Evolutionary conservation across 148 eudicot genomes (phyloP).

Genomic region (Linanthus parryae): DNA sequence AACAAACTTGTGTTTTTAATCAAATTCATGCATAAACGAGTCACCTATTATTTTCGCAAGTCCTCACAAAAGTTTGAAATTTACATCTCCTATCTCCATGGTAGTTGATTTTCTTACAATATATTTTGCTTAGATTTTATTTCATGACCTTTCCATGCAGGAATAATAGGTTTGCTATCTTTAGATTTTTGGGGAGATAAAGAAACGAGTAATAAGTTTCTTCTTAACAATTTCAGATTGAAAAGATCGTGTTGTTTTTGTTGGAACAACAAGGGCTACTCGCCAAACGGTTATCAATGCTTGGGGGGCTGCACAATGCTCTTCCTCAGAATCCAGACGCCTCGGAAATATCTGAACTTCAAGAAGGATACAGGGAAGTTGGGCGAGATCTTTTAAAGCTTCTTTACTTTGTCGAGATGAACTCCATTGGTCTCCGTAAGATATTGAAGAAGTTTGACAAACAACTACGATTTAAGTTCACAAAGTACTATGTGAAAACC

Average conservation of each 20-base stretch:
- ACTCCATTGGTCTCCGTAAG: conserved; percentile 66
- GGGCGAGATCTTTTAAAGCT: conserved; percentile 61
- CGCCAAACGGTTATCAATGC: conserved; percentile 48
- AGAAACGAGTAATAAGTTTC: not conserved
- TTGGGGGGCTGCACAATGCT: conserved; percentile 38
- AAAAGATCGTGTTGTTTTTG: conserved; percentile 59
- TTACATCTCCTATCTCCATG: too few relatives aligned
- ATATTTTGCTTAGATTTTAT: too few relatives aligned
- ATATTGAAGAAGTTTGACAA: conserved; percentile 76
- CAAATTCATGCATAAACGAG: too few relatives aligned
- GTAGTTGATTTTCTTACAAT: too few relatives aligned
- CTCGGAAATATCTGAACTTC: conserved; percentile 31
- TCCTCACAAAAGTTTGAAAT: too few relatives aligned
- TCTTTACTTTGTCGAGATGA: conserved; percentile 60
- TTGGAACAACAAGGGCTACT: conserved; percentile 68
- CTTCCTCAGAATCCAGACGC: conserved; percentile 22
- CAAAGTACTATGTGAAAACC: conserved; percentile 71
- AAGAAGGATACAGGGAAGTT: conserved; percentile 49
- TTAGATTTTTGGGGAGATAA: not conserved
- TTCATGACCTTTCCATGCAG: too few relatives aligned
- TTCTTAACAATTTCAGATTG: conserved; percentile 36
- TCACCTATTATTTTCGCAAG: too few relatives aligned
- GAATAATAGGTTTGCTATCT: too few relatives aligned
- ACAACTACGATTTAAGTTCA: conserved; percentile 54
- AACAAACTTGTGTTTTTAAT: too few relatives aligned